Percentiles rank a stretch among this genome's conserved stretches.
Evolutionary conservation across 2,329 filamentous ascomycete species (phyloP).

Genomic region (Sporothrix curviconia): DNA sequence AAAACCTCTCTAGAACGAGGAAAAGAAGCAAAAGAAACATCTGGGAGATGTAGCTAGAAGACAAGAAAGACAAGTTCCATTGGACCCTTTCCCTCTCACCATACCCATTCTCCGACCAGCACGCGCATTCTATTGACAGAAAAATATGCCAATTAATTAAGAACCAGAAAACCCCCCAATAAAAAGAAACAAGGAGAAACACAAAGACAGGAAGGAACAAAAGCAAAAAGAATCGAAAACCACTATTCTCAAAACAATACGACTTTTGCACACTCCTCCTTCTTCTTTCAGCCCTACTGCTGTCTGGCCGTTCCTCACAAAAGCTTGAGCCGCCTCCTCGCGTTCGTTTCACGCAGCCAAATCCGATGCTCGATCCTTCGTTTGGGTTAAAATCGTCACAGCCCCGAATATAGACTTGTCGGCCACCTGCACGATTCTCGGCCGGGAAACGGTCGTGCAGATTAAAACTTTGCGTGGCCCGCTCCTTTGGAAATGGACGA

Average conservation of each 20-base stretch:
- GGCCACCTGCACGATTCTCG: slow-evolving; percentile 90
- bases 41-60: too few relatives aligned
- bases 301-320: slow-evolving; percentile 83
- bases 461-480: slow-evolving; percentile 82
- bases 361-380: too few relatives aligned
- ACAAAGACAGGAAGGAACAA: background rate
- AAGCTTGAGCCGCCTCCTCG: slow-evolving; percentile 84
- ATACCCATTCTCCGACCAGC: too few relatives aligned
- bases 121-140: too few relatives aligned
- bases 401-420: slow-evolving; percentile 99
- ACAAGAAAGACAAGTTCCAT: too few relatives aligned
- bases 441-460: slow-evolving; percentile 96
- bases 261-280: too few relatives aligned
- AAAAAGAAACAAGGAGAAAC: background rate
- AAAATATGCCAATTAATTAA: background rate
- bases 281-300: slow-evolving; percentile 18
- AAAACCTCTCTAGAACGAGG: too few relatives aligned
- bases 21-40: too few relatives aligned
- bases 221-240: background rate
- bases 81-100: too few relatives aligned
- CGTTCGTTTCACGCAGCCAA: slow-evolving; percentile 83
- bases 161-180: background rate
- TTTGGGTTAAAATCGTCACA: slow-evolving; percentile 89
- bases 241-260: too few relatives aligned
- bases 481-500: slow-evolving; percentile 65